phyloP scores from a whole-genome alignment of 257 asterid species.

The Forsythia viridissima region DNA sequence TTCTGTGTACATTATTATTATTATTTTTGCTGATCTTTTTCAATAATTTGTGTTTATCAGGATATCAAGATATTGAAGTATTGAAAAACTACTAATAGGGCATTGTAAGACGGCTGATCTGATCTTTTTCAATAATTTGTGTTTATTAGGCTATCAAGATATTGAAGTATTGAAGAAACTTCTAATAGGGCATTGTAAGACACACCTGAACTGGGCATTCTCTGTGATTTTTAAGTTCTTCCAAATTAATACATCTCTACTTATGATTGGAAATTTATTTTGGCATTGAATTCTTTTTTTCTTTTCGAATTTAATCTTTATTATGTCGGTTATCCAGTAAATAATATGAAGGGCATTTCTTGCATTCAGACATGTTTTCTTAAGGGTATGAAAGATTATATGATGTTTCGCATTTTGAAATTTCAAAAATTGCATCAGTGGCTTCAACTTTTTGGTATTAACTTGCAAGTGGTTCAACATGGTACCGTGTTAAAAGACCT shows the following conservation, averaged over 20 bases:
- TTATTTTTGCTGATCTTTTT: too few species aligned
- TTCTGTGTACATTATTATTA: too few species aligned
- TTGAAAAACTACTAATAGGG: slow-evolving; percentile 19
- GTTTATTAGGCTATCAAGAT: background rate
- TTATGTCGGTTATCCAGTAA: background rate
- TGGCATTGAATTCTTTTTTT: background rate
- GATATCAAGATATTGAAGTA: background rate
- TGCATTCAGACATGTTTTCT: background rate
- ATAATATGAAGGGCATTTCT: background rate
- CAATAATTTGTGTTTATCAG: background rate
- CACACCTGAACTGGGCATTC: background rate
- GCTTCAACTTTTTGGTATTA: too few species aligned
- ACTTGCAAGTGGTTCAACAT: too few species aligned
- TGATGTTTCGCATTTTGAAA: background rate
- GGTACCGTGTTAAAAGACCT: too few species aligned
- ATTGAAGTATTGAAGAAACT: slow-evolving; percentile 16
- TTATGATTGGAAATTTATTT: background rate
- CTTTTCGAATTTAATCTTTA: background rate
- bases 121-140: too few species aligned
- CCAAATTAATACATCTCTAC: background rate
- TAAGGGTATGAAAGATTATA: background rate
- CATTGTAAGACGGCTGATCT: slow-evolving; percentile 29
- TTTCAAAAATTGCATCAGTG: background rate
- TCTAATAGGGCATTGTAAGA: slow-evolving; percentile 25
- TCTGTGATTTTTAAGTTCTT: slow-evolving; percentile 10